phyloP scores from a whole-genome alignment of 768 basidiomycete species.

The Lactifluus subvellereus region DNA sequence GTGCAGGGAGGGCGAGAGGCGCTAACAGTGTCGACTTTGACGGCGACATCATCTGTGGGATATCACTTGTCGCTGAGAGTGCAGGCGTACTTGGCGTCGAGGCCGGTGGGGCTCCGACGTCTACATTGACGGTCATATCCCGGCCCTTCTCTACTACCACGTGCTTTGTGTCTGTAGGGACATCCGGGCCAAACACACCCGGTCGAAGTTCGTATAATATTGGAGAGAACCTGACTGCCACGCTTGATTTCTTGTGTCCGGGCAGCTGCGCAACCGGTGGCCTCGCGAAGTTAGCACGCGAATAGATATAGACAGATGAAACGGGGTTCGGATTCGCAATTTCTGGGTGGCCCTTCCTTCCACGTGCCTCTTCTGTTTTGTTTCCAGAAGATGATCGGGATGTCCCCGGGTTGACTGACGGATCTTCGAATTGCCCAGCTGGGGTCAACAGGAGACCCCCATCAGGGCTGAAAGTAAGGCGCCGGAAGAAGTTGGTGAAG shows the following conservation, averaged over 20 bases:
- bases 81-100: slow-evolving; percentile 14
- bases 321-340: slow-evolving; percentile 35
- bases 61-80: slow-evolving; percentile 17
- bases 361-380: slow-evolving; percentile 37
- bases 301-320: slow-evolving; percentile 88
- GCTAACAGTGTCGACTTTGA: slow-evolving; percentile 23
- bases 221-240: slow-evolving; percentile 91
- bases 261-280: slow-evolving; percentile 93
- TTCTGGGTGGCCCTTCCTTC: slow-evolving; percentile 52
- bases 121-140: slow-evolving; percentile 56
- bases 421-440: slow-evolving; percentile 96
- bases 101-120: slow-evolving; percentile 31
- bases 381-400: slow-evolving; percentile 31
- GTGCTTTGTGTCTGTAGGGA: slow-evolving; percentile 42
- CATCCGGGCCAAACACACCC: slow-evolving; percentile 38
- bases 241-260: slow-evolving; percentile 92
- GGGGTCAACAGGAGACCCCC: slow-evolving; percentile 91
- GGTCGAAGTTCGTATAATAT: slow-evolving; percentile 86
- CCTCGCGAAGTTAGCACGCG: slow-evolving; percentile 87
- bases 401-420: slow-evolving; percentile 49
- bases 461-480: slow-evolving; percentile 91
- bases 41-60: slow-evolving; percentile 22
- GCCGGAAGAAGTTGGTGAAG: slow-evolving; percentile 91
- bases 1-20: slow-evolving; percentile 21
- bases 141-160: slow-evolving; percentile 62